phyloP scores from a whole-genome alignment of 768 basidiomycete genomes.

The Suillus subalutaceus region DNA sequence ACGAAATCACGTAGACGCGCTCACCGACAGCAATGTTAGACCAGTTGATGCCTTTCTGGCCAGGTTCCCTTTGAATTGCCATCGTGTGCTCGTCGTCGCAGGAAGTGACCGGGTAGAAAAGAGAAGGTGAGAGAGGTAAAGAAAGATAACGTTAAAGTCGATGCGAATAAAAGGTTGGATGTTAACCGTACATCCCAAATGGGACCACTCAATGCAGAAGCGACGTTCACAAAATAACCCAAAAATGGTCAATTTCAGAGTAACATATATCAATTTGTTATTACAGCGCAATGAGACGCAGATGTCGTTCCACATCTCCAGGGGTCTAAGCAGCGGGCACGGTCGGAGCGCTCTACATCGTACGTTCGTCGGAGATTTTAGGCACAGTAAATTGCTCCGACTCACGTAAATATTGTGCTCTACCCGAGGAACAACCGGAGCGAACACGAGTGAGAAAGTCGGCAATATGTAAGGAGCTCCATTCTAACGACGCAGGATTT shows the following conservation, averaged over 20 bases:
- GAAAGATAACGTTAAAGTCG: conserved; percentile 5
- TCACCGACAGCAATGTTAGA: conserved; percentile 93
- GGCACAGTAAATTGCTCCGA: not conserved
- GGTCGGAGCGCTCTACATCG: not conserved
- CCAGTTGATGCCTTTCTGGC: conserved; percentile 91
- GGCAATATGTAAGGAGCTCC: conserved; percentile 6
- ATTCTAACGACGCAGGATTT: conserved; percentile 23
- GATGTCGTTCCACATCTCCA: not conserved
- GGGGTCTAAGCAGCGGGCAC: not conserved
- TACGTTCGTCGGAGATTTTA: not conserved
- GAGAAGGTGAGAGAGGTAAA: conserved; percentile 11
- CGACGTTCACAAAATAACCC: not conserved
- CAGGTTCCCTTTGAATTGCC: conserved; percentile 85
- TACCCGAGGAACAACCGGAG: not conserved
- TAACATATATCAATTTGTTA: not conserved
- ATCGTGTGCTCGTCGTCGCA: conserved; percentile 43
- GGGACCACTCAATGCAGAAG: not conserved
- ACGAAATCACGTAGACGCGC: conserved; percentile 32
- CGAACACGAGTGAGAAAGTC: not conserved
- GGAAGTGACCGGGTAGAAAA: conserved; percentile 17
- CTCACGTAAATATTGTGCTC: not conserved
- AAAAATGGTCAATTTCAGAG: not conserved
- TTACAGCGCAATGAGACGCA: not conserved
- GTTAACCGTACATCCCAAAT: conserved; percentile 4
- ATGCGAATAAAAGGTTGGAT: conserved; percentile 15